phyloP scores from a whole-genome alignment of 306 rosid genomes.

The Adenanthera pavonina region DNA sequence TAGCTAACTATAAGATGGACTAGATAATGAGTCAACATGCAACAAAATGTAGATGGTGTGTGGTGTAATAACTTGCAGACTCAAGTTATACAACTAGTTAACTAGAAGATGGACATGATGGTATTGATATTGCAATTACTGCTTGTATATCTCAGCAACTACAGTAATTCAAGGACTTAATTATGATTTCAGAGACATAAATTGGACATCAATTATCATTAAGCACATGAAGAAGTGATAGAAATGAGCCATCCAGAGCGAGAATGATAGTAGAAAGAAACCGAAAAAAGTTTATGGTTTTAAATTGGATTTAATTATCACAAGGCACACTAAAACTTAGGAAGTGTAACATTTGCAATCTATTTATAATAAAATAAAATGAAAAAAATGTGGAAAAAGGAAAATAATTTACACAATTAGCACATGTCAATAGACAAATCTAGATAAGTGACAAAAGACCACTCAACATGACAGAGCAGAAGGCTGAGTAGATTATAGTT shows the following conservation, averaged over 20 bases:
- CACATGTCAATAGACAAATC: not conserved
- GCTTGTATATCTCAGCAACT: conserved; percentile 16
- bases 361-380: not conserved
- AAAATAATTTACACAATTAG: not conserved
- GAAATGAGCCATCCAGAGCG: conserved; percentile 16
- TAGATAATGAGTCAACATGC: not conserved
- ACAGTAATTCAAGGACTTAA: not conserved
- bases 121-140: not conserved
- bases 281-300: not conserved
- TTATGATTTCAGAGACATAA: conserved; percentile 11
- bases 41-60: not conserved
- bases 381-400: not conserved
- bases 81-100: conserved; percentile 4
- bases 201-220: conserved; percentile 16
- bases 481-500: not conserved
- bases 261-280: conserved; percentile 1
- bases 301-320: not conserved
- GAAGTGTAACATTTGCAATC: not conserved
- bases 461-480: not conserved
- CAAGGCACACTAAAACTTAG: not conserved
- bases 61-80: not conserved
- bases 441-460: not conserved
- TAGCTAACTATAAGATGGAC: not conserved
- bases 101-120: conserved; percentile 28
- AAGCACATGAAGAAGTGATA: not conserved